Evolutionary conservation across 2,329 filamentous ascomycete genomes (phyloP).

Genomic region (Chaetothyriales sp.): DNA sequence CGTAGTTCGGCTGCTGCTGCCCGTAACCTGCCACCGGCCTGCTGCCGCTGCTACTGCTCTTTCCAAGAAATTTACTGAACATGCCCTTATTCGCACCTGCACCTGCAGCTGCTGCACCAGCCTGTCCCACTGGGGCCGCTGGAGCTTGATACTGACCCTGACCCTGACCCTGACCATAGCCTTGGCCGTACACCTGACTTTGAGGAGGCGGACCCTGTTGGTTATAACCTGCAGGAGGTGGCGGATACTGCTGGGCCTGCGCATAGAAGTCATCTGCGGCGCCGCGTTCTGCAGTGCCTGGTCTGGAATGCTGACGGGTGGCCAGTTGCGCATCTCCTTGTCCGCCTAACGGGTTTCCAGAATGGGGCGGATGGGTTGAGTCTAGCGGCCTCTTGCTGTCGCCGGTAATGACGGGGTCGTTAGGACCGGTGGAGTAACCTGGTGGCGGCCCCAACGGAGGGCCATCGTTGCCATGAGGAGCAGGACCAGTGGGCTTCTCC

Average conservation of each 20-base stretch:
- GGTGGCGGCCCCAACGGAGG: constrained; percentile 50
- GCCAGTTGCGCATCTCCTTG: constrained; percentile 58
- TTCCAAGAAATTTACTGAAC: constrained; percentile 39
- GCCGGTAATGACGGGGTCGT: constrained; percentile 26
- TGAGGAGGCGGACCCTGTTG: no score
- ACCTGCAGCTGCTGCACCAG: constrained; percentile 9
- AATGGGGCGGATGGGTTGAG: constrained; percentile 59
- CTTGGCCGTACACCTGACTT: no score
- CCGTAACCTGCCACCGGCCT: constrained; percentile 12
- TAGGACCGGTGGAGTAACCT: constrained; percentile 42
- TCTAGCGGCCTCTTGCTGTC: constrained; percentile 36
- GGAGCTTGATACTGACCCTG: constrained; percentile 24
- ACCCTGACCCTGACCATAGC: constrained; percentile 15
- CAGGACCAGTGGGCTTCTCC: constrained; percentile 63
- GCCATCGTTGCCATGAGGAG: constrained; percentile 36
- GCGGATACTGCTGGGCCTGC: background rate
- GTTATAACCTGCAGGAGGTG: background rate
- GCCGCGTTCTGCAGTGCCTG: constrained; percentile 18
- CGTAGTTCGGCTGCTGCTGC: constrained; percentile 1
- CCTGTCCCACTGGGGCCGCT: constrained; percentile 10
- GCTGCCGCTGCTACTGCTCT: constrained; percentile 14
- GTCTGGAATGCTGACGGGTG: constrained; percentile 49
- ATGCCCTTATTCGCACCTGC: constrained; percentile 28
- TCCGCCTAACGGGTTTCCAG: constrained; percentile 24
- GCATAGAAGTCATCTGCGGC: constrained; percentile 36